Conservation (phyloP, 805 yeast genomes). For the Teunomyces gatunensis region DNA sequence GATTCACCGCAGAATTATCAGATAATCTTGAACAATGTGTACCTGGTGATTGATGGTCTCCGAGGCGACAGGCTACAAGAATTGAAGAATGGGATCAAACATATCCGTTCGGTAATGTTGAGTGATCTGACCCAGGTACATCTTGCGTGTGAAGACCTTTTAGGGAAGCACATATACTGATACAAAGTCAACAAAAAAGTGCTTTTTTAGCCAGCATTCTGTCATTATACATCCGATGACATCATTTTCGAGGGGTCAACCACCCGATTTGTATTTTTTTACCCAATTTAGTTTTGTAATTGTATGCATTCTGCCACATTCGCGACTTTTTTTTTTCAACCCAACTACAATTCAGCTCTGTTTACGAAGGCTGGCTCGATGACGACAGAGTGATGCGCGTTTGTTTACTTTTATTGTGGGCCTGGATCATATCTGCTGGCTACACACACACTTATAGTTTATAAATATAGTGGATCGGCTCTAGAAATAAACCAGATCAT, state of each 20-base stretch:
- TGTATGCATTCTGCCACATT: background rate
- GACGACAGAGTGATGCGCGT: background rate
- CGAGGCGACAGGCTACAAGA: background rate
- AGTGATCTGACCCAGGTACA: slow-evolving; percentile 9
- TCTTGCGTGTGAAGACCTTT: slow-evolving; percentile 10
- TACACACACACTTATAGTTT: background rate
- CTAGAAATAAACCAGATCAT: background rate
- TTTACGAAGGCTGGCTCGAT: background rate
- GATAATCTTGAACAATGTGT: background rate
- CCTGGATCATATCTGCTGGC: background rate
- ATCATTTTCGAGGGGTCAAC: background rate
- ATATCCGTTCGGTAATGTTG: background rate
- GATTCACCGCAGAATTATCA: background rate
- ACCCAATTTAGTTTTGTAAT: slow-evolving; percentile 13
- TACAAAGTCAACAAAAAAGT: too few species aligned
- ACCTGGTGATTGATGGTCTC: background rate
- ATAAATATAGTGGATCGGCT: background rate
- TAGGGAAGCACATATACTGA: background rate
- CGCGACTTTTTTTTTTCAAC: too few species aligned
- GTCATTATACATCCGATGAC: background rate
- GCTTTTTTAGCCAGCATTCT: background rate
- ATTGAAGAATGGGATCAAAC: background rate
- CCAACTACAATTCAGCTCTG: too few species aligned
- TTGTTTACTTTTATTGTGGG: background rate
- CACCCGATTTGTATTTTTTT: slow-evolving; percentile 8